These are phyloP conservation scores for Calendula officinalis DNA, from an alignment of 129 eudicot genomes.

Conservation along the genomic window DNA sequence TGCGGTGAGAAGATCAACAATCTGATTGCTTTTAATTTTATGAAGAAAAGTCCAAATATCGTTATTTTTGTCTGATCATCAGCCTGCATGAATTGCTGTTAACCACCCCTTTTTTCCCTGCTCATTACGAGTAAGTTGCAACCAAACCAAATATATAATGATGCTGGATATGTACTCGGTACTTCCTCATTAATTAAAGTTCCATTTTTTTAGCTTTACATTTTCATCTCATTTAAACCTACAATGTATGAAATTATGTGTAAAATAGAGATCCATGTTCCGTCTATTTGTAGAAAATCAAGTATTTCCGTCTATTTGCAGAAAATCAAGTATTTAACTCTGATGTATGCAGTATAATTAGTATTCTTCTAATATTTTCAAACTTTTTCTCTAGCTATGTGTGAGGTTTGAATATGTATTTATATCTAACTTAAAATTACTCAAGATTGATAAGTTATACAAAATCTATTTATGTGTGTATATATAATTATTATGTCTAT, in stretches of 20 bases:
- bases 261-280: too few relatives aligned
- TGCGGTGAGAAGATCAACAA: constrained; percentile 22
- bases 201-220: background rate
- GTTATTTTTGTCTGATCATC: constrained; percentile 42
- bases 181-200: constrained; percentile 12
- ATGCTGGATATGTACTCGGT: constrained; percentile 19
- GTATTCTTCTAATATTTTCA: too few relatives aligned
- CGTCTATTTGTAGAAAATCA: too few relatives aligned
- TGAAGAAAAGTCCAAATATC: constrained; percentile 42
- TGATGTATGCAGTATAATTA: too few relatives aligned
- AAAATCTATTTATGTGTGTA: background rate
- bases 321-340: too few relatives aligned
- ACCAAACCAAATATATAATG: too few relatives aligned
- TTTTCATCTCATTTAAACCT: background rate
- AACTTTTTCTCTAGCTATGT: too few relatives aligned
- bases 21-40: constrained; percentile 31
- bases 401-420: too few relatives aligned
- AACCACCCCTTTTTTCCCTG: constrained; percentile 19
- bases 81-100: constrained; percentile 28
- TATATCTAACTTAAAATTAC: too few relatives aligned
- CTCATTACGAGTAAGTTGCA: too few relatives aligned
- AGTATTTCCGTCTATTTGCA: too few relatives aligned
- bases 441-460: background rate
- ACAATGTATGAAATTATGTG: background rate
- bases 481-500: background rate